Conservation (phyloP, 208 protist genomes). For the Acanthamoeba lenticulata region DNA sequence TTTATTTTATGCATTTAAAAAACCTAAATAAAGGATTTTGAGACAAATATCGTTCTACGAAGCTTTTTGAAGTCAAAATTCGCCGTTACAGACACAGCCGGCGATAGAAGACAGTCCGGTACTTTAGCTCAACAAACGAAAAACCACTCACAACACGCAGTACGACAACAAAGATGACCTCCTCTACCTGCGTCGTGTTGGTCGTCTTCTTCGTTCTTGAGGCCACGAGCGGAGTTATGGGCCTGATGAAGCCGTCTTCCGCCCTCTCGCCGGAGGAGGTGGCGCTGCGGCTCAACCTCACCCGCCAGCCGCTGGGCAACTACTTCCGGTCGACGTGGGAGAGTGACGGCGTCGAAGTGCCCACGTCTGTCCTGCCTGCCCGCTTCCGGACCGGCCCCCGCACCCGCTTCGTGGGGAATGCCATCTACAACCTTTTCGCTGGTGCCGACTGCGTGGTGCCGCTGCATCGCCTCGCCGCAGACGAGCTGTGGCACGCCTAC, state of each 20-base stretch:
- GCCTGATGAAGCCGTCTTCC: not conserved
- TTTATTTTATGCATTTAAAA: no score
- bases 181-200: no score
- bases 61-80: no score
- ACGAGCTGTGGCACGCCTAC: constrained; percentile 1
- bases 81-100: no score
- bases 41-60: no score
- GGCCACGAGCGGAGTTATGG: no score
- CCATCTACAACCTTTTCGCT: constrained; percentile 17
- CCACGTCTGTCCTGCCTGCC: not conserved
- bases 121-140: no score
- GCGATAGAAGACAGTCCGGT: no score
- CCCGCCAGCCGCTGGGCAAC: not conserved
- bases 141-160: no score
- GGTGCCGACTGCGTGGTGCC: not conserved
- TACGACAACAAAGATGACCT: no score
- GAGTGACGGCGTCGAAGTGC: not conserved
- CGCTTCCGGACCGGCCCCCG: not conserved
- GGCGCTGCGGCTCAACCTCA: not conserved
- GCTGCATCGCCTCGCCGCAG: not conserved
- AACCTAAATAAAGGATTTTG: no score
- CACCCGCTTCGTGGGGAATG: not conserved
- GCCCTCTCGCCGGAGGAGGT: not conserved
- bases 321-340: not conserved
- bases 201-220: no score